A percentile compares a stretch with the other conserved stretches of the same genome.
phyloP scores from a whole-genome alignment of 140 eudicot species.

The Cichorium intybus region DNA sequence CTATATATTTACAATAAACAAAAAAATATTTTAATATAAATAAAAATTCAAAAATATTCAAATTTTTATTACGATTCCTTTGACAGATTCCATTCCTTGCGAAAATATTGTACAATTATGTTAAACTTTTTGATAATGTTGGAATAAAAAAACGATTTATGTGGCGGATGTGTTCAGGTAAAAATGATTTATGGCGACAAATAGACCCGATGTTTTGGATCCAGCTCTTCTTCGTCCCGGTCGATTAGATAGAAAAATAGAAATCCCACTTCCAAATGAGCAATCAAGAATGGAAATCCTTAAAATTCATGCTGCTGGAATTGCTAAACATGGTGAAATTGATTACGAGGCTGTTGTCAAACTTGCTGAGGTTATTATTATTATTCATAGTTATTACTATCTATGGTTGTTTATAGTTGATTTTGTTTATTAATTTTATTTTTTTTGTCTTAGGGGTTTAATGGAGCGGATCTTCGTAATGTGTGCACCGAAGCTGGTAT shows the following conservation, averaged over 20 bases:
- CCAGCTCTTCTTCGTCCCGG: slow-evolving; percentile 99
- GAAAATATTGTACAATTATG: too few species aligned
- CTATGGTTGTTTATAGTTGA: not conserved
- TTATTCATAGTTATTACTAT: too few species aligned
- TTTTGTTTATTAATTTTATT: not conserved
- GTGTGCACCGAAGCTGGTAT: slow-evolving; percentile 98
- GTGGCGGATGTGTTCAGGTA: slow-evolving; percentile 38
- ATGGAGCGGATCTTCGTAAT: slow-evolving; percentile 97
- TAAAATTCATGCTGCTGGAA: slow-evolving; percentile 91
- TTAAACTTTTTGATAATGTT: slow-evolving; percentile 5
- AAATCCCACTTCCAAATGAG: slow-evolving; percentile 92
- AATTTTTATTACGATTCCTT: too few species aligned
- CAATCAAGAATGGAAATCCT: slow-evolving; percentile 94
- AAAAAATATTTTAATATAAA: too few species aligned
- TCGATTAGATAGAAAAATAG: slow-evolving; percentile 93
- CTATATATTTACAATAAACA: too few species aligned
- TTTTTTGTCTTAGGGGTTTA: slow-evolving; percentile 63
- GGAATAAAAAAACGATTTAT: not conserved
- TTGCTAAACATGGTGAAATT: slow-evolving; percentile 97
- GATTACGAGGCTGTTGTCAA: slow-evolving; percentile 95
- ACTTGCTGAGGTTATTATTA: slow-evolving; percentile 80
- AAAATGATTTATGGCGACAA: slow-evolving; percentile 98
- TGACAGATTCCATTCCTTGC: too few species aligned
- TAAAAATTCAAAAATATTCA: too few species aligned
- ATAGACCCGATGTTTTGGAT: slow-evolving; percentile 94